Conservation (phyloP, 306 rosid species). For the Chamaecrista fasciculata region DNA sequence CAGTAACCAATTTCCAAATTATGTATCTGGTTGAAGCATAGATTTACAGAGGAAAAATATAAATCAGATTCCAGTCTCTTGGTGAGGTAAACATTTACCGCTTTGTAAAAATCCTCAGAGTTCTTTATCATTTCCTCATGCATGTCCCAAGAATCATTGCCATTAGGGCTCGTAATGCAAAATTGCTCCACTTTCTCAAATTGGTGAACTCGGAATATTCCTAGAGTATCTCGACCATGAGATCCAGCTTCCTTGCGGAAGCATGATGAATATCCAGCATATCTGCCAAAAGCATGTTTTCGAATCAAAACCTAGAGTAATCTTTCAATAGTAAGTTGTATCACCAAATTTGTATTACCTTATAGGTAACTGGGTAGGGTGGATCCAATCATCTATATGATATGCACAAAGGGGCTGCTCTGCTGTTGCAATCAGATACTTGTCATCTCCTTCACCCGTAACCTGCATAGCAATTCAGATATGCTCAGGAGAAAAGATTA, state of each 20-base stretch:
- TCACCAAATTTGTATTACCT: conserved; percentile 47
- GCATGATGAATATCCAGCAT: conserved; percentile 97
- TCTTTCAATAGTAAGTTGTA: background rate
- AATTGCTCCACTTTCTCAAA: conserved; percentile 97
- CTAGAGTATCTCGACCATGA: conserved; percentile 94
- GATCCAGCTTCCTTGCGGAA: conserved; percentile 98
- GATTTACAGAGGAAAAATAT: background rate
- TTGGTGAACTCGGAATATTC: conserved; percentile 94
- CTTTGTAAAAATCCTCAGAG: conserved; percentile 81
- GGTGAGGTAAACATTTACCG: conserved; percentile 35
- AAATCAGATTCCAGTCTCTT: conserved; percentile 12
- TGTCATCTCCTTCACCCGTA: conserved; percentile 99
- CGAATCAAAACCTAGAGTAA: conserved; percentile 3
- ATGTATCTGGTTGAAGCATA: conserved; percentile 3
- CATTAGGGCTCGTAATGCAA: conserved; percentile 80
- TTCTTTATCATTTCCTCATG: conserved; percentile 94
- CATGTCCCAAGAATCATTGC: conserved; percentile 88
- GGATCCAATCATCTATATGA: conserved; percentile 93
- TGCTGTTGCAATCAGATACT: conserved; percentile 94
- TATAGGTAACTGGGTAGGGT: conserved; percentile 82
- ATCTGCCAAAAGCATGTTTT: conserved; percentile 42
- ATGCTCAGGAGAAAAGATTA: background rate
- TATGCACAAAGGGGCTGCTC: conserved; percentile 95
- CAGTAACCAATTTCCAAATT: background rate
- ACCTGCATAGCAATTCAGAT: conserved; percentile 45